phyloP scores from a whole-genome alignment of 163 green algal species.

The Prototheca stagnorum region DNA sequence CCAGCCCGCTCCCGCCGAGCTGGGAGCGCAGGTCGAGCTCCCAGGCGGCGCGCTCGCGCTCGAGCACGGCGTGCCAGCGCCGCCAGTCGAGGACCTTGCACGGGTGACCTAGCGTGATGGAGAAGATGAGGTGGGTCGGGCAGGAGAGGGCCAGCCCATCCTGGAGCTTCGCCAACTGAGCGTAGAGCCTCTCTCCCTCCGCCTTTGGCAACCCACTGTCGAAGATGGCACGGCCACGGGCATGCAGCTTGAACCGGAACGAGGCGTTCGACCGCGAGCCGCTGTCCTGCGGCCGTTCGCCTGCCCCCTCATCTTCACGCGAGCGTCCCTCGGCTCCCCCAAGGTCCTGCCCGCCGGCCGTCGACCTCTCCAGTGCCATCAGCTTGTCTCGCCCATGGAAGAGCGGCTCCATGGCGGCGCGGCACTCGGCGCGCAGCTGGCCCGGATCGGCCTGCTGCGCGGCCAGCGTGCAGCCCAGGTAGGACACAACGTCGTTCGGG shows the following conservation, averaged over 20 bases:
- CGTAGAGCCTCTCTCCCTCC: conserved; percentile 24
- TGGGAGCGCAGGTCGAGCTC: neutral
- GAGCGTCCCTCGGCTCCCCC: neutral
- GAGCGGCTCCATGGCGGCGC: too few species aligned
- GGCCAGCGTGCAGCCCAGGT: too few species aligned
- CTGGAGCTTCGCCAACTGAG: neutral
- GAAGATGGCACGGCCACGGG: conserved; percentile 29
- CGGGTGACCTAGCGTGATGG: conserved; percentile 6
- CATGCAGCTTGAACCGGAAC: neutral
- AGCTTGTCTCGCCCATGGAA: too few species aligned
- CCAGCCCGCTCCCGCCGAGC: neutral
- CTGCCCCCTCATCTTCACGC: neutral
- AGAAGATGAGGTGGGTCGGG: conserved; percentile 6
- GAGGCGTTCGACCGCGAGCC: neutral
- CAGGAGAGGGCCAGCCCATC: conserved; percentile 4
- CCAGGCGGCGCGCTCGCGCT: neutral
- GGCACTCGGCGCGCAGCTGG: too few species aligned
- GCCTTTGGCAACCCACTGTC: conserved; percentile 26
- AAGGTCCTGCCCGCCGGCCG: neutral
- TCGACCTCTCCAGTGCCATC: conserved; percentile 3
- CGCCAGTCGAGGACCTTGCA: conserved; percentile 5
- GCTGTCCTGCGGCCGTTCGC: neutral
- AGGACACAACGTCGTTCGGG: too few species aligned
- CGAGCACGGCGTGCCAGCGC: neutral
- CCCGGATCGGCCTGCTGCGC: too few species aligned